phyloP scores from a whole-genome alignment of 257 asterid genomes.

The Osmanthus fragrans region DNA sequence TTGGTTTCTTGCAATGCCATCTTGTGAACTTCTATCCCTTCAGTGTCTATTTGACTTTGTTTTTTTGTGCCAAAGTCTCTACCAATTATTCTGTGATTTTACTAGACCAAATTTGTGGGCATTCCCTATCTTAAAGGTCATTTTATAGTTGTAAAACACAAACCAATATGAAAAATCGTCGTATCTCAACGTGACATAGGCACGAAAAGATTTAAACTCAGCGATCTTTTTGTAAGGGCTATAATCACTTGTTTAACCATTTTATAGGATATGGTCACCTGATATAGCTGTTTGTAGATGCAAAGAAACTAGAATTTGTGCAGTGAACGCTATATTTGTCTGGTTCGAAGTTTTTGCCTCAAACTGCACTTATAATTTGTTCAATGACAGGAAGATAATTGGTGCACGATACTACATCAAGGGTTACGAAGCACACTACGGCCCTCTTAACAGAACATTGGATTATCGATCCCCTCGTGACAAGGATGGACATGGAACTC shows the following conservation, averaged over 20 bases:
- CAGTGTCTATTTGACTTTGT: background rate
- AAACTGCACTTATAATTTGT: background rate
- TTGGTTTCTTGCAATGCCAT: background rate
- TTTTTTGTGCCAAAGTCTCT: background rate
- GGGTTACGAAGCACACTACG: constrained; percentile 66
- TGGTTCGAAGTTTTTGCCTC: no score
- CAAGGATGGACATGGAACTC: constrained; percentile 95
- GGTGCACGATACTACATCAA: constrained; percentile 87
- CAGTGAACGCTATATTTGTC: no score
- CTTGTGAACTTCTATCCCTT: background rate
- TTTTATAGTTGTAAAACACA: background rate
- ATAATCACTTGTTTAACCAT: background rate
- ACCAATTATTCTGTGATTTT: background rate
- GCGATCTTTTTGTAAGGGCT: background rate
- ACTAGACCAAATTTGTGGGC: background rate
- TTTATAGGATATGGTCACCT: background rate
- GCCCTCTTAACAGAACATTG: constrained; percentile 57
- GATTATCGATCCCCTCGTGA: constrained; percentile 84
- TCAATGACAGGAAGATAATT: constrained; percentile 58
- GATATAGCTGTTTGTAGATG: no score
- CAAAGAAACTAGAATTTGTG: no score
- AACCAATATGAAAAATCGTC: no score
- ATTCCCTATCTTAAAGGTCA: background rate
- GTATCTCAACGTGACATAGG: no score
- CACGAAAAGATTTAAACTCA: no score